phyloP scores from a whole-genome alignment of 257 asterid genomes.

The Lantana camara region DNA sequence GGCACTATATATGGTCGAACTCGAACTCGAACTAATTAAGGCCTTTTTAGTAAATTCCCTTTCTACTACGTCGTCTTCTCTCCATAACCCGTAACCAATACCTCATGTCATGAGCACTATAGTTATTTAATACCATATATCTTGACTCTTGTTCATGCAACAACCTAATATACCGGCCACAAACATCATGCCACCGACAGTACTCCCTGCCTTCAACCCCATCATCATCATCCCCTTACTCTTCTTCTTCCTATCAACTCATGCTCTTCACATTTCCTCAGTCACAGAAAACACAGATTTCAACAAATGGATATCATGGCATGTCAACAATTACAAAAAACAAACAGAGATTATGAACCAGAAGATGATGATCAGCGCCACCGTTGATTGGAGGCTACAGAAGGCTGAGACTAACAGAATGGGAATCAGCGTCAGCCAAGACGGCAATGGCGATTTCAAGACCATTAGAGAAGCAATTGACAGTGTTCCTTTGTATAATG shows the following conservation, averaged over 20 bases:
- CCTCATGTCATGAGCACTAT: background rate
- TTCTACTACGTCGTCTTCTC: background rate
- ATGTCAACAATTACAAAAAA: slow-evolving; percentile 31
- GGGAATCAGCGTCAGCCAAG: slow-evolving; percentile 49
- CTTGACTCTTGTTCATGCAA: slow-evolving; percentile 25
- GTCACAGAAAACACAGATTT: slow-evolving; percentile 17
- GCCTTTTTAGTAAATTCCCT: background rate
- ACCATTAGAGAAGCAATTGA: slow-evolving; percentile 53
- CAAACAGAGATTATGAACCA: background rate
- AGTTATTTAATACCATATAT: background rate
- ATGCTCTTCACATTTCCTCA: slow-evolving; percentile 24
- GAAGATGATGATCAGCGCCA: background rate
- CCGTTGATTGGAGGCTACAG: slow-evolving; percentile 33
- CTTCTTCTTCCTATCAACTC: slow-evolving; percentile 21
- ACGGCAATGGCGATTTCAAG: slow-evolving; percentile 46
- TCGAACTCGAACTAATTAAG: background rate
- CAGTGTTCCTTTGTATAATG: slow-evolving; percentile 45
- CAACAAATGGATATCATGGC: slow-evolving; percentile 47
- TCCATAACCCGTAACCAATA: slow-evolving; percentile 4
- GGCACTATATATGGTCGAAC: background rate
- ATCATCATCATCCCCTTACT: slow-evolving; percentile 21
- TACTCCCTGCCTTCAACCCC: slow-evolving; percentile 11
- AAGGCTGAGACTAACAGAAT: slow-evolving; percentile 46
- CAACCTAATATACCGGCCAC: background rate
- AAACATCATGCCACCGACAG: slow-evolving; percentile 37